phyloP scores from a whole-genome alignment of 129 eudicot genomes.

The Lactuca saligna region DNA sequence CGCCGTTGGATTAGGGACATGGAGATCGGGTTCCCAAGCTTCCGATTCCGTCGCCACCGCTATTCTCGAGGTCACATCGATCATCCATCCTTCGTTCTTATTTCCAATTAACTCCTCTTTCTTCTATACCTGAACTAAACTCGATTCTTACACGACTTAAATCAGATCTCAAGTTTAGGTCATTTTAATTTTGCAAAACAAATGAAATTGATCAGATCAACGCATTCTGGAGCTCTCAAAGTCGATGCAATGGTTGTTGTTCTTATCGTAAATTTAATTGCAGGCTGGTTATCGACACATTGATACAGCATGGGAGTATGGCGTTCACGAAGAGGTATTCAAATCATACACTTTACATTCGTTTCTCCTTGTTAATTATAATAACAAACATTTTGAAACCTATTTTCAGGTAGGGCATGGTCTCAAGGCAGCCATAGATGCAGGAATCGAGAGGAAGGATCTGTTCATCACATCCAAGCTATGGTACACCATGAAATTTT shows the following conservation, averaged over 20 bases:
- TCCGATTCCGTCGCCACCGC: slow-evolving; percentile 48
- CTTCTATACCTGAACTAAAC: neutral
- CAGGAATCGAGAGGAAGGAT: slow-evolving; percentile 47
- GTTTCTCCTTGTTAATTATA: neutral
- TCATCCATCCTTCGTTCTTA: too few species aligned
- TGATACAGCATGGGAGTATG: slow-evolving; percentile 64
- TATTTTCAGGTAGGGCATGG: slow-evolving; percentile 46
- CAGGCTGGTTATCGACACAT: slow-evolving; percentile 72
- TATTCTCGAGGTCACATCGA: slow-evolving; percentile 42
- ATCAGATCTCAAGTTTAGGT: neutral
- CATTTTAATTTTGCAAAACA: neutral
- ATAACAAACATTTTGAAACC: neutral
- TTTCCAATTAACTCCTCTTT: neutral
- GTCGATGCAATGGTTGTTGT: neutral
- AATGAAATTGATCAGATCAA: neutral
- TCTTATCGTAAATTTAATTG: slow-evolving; percentile 5
- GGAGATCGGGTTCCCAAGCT: slow-evolving; percentile 55
- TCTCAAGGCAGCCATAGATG: slow-evolving; percentile 47
- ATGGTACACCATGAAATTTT: slow-evolving; percentile 35
- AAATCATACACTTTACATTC: neutral
- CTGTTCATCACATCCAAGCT: slow-evolving; percentile 54
- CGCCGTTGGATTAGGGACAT: slow-evolving; percentile 67
- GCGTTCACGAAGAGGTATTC: slow-evolving; percentile 60
- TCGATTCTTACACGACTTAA: neutral
- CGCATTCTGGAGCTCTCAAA: neutral